Conservation (phyloP, 2,329 filamentous ascomycete genomes). For the Aspergillus pseudoglaucus region DNA sequence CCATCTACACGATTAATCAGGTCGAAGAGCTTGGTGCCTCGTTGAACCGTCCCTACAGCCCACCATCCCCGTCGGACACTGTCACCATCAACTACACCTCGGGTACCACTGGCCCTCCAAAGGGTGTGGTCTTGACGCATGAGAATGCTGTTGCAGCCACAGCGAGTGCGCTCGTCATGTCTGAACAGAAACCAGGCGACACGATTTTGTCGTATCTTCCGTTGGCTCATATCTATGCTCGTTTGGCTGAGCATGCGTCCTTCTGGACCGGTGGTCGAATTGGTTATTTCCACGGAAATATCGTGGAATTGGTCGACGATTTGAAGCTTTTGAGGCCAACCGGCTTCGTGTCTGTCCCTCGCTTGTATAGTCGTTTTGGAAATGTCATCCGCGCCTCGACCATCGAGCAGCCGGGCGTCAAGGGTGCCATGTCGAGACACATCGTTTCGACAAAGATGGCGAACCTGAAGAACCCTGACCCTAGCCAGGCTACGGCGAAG, state of each 20-base stretch:
- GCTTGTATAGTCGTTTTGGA: slow-evolving; percentile 86
- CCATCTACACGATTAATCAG: slow-evolving; percentile 70
- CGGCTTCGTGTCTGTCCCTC: slow-evolving; percentile 78
- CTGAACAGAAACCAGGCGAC: slow-evolving; percentile 52
- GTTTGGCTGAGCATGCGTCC: slow-evolving; percentile 70
- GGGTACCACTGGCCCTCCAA: slow-evolving; percentile 58
- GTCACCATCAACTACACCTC: slow-evolving; percentile 69
- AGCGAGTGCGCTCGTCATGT: slow-evolving; percentile 52
- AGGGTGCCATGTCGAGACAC: slow-evolving; percentile 72
- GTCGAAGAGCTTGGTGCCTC: slow-evolving; percentile 75
- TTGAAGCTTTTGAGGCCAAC: slow-evolving; percentile 80
- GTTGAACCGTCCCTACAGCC: slow-evolving; percentile 62
- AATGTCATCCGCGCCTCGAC: slow-evolving; percentile 74
- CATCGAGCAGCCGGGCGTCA: slow-evolving; percentile 69
- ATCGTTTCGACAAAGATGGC: slow-evolving; percentile 75
- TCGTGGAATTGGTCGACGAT: slow-evolving; percentile 80
- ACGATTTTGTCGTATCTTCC: slow-evolving; percentile 81
- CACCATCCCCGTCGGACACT: slow-evolving; percentile 67
- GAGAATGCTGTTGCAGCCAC: slow-evolving; percentile 70
- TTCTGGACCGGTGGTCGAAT: slow-evolving; percentile 67
- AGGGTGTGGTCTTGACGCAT: slow-evolving; percentile 68
- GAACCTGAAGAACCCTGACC: slow-evolving; percentile 62
- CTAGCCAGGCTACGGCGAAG: slow-evolving; percentile 62
- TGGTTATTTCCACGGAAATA: slow-evolving; percentile 92
- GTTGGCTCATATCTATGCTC: slow-evolving; percentile 87